Percentiles rank a stretch among this genome's conserved stretches.
phyloP scores from a whole-genome alignment of 768 basidiomycete species.

The Mycena epipterygia region DNA sequence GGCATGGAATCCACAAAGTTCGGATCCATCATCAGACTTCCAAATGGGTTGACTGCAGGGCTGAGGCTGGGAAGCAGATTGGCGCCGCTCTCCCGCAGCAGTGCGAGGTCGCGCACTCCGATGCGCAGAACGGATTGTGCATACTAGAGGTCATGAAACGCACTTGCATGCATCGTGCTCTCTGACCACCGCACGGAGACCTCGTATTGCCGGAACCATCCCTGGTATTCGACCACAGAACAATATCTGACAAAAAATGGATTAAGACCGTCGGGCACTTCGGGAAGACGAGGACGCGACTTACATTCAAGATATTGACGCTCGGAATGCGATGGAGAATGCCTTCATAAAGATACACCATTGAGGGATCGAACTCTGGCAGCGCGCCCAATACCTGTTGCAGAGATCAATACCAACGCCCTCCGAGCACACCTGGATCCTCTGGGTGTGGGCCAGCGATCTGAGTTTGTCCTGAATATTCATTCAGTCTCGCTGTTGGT shows the following conservation, averaged over 20 bases:
- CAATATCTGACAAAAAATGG: background rate
- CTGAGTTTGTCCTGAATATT: too few species aligned
- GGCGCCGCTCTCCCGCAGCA: background rate
- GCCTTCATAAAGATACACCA: background rate
- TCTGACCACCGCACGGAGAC: too few species aligned
- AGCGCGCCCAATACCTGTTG: too few species aligned
- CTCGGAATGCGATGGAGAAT: background rate
- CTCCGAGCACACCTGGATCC: too few species aligned
- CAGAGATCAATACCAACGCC: too few species aligned
- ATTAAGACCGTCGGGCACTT: background rate
- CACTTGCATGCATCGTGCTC: too few species aligned
- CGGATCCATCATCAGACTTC: background rate
- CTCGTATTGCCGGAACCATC: background rate
- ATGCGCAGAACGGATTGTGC: background rate
- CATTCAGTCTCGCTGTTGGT: too few species aligned
- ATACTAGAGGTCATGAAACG: too few species aligned
- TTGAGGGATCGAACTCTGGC: too few species aligned
- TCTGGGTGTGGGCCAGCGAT: too few species aligned
- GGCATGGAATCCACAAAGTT: background rate
- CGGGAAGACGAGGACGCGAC: too few species aligned
- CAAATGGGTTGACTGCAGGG: background rate
- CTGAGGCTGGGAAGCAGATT: background rate
- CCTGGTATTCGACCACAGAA: background rate
- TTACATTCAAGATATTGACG: background rate
- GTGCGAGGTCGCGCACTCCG: background rate